Evolutionary conservation across 139 green algal species (phyloP).

Genomic region (Nannochloris sp.): DNA sequence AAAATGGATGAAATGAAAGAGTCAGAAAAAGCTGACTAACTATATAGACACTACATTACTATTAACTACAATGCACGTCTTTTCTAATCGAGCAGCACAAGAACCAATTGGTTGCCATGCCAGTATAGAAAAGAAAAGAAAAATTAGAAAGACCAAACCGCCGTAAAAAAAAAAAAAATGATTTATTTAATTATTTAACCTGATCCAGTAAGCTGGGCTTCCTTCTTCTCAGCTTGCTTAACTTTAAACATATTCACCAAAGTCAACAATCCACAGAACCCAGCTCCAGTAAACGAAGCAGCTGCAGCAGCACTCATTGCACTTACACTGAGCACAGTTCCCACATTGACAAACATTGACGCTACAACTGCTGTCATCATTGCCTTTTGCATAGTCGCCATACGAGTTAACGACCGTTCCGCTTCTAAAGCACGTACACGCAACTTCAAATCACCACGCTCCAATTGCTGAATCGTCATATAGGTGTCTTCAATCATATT

Average conservation of each 20-base stretch:
- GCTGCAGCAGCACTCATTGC: slow-evolving; percentile 23
- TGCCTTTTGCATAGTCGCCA: slow-evolving; percentile 69
- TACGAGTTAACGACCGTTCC: slow-evolving; percentile 81
- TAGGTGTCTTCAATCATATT: slow-evolving; percentile 87
- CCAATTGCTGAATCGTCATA: slow-evolving; percentile 57
- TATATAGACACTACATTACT: too few relatives aligned
- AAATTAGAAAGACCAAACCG: too few relatives aligned
- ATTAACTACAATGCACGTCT: too few relatives aligned
- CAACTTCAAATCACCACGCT: slow-evolving; percentile 93
- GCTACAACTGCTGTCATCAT: slow-evolving; percentile 61
- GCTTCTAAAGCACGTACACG: slow-evolving; percentile 89
- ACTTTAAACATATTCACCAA: slow-evolving; percentile 55
- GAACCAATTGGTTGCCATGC: too few relatives aligned
- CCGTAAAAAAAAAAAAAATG: too few relatives aligned
- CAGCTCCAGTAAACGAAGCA: slow-evolving; percentile 51
- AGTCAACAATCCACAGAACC: slow-evolving; percentile 35
- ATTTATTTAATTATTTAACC: not conserved
- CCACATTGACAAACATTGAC: slow-evolving; percentile 85
- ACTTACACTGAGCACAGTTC: slow-evolving; percentile 69
- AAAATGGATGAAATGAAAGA: too few relatives aligned
- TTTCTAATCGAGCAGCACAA: too few relatives aligned
- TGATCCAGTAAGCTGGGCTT: slow-evolving; percentile 53
- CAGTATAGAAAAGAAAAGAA: too few relatives aligned
- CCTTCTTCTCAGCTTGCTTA: slow-evolving; percentile 68
- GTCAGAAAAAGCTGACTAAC: too few relatives aligned